A percentile compares a stretch with the other conserved stretches of the same genome.
These are phyloP conservation scores for Babesia caballi DNA, from an alignment of 169 alveolate genomes.

Conservation along the genomic window DNA sequence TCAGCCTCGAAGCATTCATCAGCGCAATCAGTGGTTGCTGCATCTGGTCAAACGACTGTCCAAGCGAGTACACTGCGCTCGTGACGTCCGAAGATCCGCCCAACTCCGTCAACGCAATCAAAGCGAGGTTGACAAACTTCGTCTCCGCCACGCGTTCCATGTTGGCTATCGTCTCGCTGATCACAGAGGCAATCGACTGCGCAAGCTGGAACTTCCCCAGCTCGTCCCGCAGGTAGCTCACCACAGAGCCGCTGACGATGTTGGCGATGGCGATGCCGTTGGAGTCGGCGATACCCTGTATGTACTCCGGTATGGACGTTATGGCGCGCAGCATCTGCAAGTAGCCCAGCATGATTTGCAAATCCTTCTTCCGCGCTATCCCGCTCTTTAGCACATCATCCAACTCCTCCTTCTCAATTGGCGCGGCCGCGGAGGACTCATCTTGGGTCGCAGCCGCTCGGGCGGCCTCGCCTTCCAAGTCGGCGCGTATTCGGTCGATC, in stretches of 20 bases:
- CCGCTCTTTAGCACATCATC: slow-evolving; percentile 6
- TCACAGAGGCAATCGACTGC: slow-evolving; percentile 24
- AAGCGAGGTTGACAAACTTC: slow-evolving; percentile 35
- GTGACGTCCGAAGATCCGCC: background rate
- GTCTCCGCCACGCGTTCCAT: slow-evolving; percentile 51
- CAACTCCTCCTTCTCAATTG: slow-evolving; percentile 5
- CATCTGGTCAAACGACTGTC: background rate
- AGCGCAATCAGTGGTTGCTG: slow-evolving; percentile 16
- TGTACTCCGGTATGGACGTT: slow-evolving; percentile 32
- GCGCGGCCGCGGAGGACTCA: background rate
- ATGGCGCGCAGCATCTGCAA: slow-evolving; percentile 33
- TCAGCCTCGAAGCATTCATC: slow-evolving; percentile 1
- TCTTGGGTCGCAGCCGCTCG: background rate
- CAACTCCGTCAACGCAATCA: slow-evolving; percentile 23
- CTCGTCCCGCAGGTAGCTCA: slow-evolving; percentile 17
- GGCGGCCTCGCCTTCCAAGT: slow-evolving; percentile 10
- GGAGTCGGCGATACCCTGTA: slow-evolving; percentile 54
- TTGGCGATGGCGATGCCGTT: slow-evolving; percentile 44
- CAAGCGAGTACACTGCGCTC: background rate
- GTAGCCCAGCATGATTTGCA: slow-evolving; percentile 19
- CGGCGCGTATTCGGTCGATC: slow-evolving; percentile 14
- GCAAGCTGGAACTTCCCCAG: slow-evolving; percentile 27
- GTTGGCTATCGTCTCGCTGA: slow-evolving; percentile 40
- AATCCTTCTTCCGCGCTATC: slow-evolving; percentile 7
- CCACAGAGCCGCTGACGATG: background rate